Percentiles rank a stretch among this genome's conserved stretches.
Conservation (phyloP, 2,329 filamentous ascomycete species). For the Colletotrichum euphorbiae region DNA sequence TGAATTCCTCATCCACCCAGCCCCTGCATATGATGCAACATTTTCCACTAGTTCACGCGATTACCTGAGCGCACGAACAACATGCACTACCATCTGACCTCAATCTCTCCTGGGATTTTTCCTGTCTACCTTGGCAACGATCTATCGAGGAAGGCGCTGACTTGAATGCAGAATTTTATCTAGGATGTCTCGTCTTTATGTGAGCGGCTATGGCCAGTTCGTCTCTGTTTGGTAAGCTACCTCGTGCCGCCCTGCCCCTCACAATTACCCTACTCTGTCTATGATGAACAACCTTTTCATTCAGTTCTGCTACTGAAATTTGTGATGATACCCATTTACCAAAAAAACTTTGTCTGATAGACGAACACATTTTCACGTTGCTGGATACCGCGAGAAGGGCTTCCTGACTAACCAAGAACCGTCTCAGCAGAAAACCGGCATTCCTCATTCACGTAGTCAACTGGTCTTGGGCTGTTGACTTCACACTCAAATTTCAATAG, state of each 20-base stretch:
- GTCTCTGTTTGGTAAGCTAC: background rate
- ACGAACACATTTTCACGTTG: conserved; percentile 22
- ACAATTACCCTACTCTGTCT: conserved; percentile 46
- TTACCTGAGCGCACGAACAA: conserved; percentile 71
- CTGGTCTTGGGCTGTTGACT: background rate
- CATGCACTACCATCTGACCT: conserved; percentile 83
- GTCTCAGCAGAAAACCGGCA: background rate
- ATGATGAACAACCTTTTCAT: conserved; percentile 74
- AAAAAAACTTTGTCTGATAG: conserved; percentile 72
- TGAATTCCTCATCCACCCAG: conserved; percentile 25
- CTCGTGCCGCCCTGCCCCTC: background rate
- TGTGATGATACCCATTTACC: conserved; percentile 75
- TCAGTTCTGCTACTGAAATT: conserved; percentile 83
- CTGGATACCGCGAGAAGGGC: background rate
- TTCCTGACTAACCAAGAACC: background rate
- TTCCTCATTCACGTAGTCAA: background rate
- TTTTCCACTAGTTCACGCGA: conserved; percentile 71
- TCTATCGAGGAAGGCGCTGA: background rate
- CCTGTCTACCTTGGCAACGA: background rate
- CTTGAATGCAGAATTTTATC: background rate
- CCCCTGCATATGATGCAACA: conserved; percentile 60
- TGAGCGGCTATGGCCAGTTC: background rate
- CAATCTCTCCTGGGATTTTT: background rate
- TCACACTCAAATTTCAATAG: too few relatives aligned
- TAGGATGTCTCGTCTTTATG: too few relatives aligned